Conservation (phyloP, 495 filamentous ascomycete species). For the Trichoderma virens region DNA sequence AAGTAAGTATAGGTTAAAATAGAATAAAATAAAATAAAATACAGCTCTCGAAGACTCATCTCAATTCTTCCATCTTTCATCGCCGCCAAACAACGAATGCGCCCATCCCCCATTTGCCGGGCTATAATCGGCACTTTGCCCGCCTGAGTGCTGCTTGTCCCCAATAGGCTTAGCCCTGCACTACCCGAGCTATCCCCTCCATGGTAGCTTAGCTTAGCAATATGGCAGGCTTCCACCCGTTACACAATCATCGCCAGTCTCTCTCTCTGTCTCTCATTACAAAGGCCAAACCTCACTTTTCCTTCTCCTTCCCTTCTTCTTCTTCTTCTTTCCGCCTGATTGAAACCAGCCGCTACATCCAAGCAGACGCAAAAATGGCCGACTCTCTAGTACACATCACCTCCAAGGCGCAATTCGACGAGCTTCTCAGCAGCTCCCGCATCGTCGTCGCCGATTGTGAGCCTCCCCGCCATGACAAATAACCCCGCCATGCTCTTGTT, state of each 20-base stretch:
- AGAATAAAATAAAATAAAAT: no score
- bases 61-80: no score
- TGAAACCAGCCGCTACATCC: not conserved
- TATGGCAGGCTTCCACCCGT: not conserved
- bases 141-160: not conserved
- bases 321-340: not conserved
- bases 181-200: no score
- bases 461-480: constrained; percentile 15
- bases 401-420: constrained; percentile 37
- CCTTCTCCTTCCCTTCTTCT: not conserved
- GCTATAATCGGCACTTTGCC: no score
- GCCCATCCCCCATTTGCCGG: no score
- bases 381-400: constrained; percentile 25
- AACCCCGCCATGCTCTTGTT: not conserved
- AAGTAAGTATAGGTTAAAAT: no score
- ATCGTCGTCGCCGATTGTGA: constrained; percentile 42
- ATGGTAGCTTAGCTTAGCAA: not conserved
- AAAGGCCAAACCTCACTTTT: no score
- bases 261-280: not conserved
- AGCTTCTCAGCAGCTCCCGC: constrained; percentile 30
- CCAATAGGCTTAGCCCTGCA: not conserved
- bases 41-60: no score
- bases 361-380: constrained; percentile 18
- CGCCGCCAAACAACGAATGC: no score
- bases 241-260: not conserved